Evolutionary conservation across 768 basidiomycete species (phyloP).

Genomic region (Pleurotus tuoliensis): DNA sequence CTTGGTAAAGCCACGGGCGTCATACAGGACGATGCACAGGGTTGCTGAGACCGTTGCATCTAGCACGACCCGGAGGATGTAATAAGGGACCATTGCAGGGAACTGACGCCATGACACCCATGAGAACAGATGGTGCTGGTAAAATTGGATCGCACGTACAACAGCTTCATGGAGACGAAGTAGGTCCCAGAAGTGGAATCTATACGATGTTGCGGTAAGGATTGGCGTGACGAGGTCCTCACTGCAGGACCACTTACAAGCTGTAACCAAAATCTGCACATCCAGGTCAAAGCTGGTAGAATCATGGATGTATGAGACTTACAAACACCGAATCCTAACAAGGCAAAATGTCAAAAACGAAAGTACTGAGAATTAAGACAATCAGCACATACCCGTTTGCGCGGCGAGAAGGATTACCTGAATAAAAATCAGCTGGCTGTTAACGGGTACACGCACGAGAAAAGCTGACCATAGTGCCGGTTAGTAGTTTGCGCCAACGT

Average conservation of each 20-base stretch:
- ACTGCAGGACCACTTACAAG: background rate
- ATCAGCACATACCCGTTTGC: background rate
- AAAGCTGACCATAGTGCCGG: background rate
- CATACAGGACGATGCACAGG: slow-evolving; percentile 4
- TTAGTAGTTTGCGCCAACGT: background rate
- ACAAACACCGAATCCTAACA: background rate
- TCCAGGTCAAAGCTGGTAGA: background rate
- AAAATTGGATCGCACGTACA: background rate
- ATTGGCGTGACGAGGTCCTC: background rate
- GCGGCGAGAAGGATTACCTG: background rate
- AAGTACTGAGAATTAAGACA: no score
- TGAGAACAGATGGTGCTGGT: background rate
- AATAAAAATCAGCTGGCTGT: background rate
- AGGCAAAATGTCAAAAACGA: background rate
- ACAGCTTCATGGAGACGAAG: background rate
- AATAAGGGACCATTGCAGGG: background rate
- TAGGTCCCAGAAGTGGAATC: background rate
- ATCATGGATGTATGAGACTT: background rate
- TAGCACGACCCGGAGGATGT: background rate
- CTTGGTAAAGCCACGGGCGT: background rate
- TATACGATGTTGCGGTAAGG: background rate
- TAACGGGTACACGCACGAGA: no score
- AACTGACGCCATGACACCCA: background rate
- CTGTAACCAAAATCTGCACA: background rate
- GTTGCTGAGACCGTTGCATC: background rate